Conservation (phyloP, 2,329 filamentous ascomycete genomes). For the Magnaporthales sp. region DNA sequence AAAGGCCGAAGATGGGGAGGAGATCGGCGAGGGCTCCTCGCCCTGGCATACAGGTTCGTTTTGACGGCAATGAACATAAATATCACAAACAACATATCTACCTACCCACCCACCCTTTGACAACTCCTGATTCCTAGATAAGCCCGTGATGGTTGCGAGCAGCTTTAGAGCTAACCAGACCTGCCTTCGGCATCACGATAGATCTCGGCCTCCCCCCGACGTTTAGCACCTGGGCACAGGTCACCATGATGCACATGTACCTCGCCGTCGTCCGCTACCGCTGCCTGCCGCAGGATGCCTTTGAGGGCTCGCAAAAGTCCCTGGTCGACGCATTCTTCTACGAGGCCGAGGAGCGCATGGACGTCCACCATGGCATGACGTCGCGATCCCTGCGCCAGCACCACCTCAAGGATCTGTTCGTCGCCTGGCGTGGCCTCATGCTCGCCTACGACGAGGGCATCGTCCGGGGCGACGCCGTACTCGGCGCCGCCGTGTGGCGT, state of each 20-base stretch:
- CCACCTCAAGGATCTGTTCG: constrained; percentile 79
- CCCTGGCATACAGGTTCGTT: constrained; percentile 75
- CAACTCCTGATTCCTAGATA: neutral
- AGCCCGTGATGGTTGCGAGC: no score
- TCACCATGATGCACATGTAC: constrained; percentile 96
- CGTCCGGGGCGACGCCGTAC: constrained; percentile 64
- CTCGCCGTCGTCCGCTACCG: constrained; percentile 77
- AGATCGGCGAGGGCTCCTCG: constrained; percentile 65
- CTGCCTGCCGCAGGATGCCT: constrained; percentile 60
- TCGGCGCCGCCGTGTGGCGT: constrained; percentile 81
- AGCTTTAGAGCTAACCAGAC: neutral
- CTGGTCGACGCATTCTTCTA: constrained; percentile 94
- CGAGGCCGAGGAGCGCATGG: constrained; percentile 77
- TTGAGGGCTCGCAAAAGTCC: constrained; percentile 77
- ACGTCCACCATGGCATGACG: constrained; percentile 63
- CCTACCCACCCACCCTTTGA: no score
- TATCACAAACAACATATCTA: neutral
- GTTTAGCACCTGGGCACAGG: constrained; percentile 92
- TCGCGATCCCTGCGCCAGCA: constrained; percentile 51
- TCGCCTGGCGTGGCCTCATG: constrained; percentile 84
- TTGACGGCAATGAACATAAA: neutral
- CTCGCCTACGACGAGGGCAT: constrained; percentile 80
- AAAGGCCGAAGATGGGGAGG: constrained; percentile 69
- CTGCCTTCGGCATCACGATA: constrained; percentile 23
- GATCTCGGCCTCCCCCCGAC: constrained; percentile 74